phyloP scores from a whole-genome alignment of 768 basidiomycete species.

The Mycena polygramma region DNA sequence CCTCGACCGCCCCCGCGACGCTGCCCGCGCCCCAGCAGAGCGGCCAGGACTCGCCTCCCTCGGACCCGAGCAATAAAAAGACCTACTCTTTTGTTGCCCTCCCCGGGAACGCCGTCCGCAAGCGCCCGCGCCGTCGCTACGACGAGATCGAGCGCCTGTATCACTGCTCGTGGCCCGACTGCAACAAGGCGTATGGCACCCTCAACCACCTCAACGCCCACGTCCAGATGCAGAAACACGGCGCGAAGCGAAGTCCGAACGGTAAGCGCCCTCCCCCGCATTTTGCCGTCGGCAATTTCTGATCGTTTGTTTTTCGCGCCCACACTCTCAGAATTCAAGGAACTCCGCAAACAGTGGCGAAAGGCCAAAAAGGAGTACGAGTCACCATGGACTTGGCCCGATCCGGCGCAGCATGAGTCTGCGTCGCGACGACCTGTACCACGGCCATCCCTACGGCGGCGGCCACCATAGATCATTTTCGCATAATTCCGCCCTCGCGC shows the following conservation, averaged over 20 bases:
- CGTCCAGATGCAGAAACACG: conserved; percentile 98
- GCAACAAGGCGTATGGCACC: conserved; percentile 91
- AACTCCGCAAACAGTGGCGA: conserved; percentile 96
- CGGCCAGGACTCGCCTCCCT: conserved; percentile 38
- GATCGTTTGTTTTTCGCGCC: conserved; percentile 13
- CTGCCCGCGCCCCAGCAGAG: conserved; percentile 16
- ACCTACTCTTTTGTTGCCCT: conserved; percentile 88
- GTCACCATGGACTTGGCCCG: conserved; percentile 32
- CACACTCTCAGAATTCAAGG: conserved; percentile 87
- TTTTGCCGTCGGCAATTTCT: conserved; percentile 24
- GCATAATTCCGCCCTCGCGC: conserved; percentile 34
- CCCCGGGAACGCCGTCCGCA: conserved; percentile 85
- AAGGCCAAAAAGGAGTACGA: conserved; percentile 88
- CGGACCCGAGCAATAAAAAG: conserved; percentile 63
- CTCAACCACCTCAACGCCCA: conserved; percentile 98
- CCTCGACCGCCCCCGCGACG: conserved; percentile 44
- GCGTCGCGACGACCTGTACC: conserved; percentile 35
- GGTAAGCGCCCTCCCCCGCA: conserved; percentile 65
- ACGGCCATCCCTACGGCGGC: conserved; percentile 28
- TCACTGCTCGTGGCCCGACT: conserved; percentile 84
- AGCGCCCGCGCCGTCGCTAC: conserved; percentile 86
- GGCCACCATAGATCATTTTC: conserved; percentile 30
- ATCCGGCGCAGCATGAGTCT: conserved; percentile 38
- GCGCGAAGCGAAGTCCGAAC: conserved; percentile 87
- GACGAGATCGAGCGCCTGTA: conserved; percentile 98